A percentile compares a stretch with the other conserved stretches of the same genome.
These are phyloP conservation scores for Ascochyta lentis DNA, from an alignment of 2,329 filamentous ascomycete species.

Conservation along the genomic window DNA sequence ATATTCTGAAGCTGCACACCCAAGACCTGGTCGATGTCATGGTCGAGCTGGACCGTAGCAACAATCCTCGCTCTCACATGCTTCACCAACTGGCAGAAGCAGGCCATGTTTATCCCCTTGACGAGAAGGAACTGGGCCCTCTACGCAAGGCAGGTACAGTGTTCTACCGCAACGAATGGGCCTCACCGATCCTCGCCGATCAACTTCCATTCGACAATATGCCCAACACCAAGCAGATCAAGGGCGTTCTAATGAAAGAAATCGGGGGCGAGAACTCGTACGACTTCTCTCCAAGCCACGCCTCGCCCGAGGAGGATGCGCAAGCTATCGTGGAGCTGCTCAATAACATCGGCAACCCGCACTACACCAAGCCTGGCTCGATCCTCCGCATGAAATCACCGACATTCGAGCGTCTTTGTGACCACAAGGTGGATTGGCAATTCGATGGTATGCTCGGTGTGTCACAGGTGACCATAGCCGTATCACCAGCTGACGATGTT, in stretches of 20 bases:
- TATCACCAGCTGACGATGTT: constrained; percentile 15
- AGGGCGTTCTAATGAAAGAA: constrained; percentile 9
- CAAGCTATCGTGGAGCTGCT: constrained; percentile 11
- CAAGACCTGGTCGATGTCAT: constrained; percentile 21
- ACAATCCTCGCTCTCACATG: constrained; percentile 1
- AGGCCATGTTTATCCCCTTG: constrained; percentile 7
- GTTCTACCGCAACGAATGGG: constrained; percentile 4
- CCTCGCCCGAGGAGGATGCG: constrained; percentile 8
- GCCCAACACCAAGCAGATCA: constrained; percentile 1
- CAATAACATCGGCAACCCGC: constrained; percentile 12
- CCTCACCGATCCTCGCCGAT: constrained; percentile 11
- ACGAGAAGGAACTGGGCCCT: constrained; percentile 9
- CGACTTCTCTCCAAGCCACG: constrained; percentile 11
- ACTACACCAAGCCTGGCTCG: constrained; percentile 11
- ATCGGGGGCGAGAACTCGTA: constrained; percentile 14
- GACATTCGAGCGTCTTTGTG: constrained; percentile 7
- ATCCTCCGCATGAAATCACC: constrained; percentile 20
- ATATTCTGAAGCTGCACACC: constrained; percentile 8
- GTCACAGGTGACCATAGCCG: constrained; percentile 2
- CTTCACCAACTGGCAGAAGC: constrained; percentile 1
- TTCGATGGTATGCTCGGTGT: constrained; percentile 12
- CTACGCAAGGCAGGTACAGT: constrained; percentile 7
- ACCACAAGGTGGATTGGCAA: constrained; percentile 2
- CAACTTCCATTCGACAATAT: neutral
- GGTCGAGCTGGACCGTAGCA: constrained; percentile 11